phyloP scores from a whole-genome alignment of 345 rosid genomes.

The Populus simonii region DNA sequence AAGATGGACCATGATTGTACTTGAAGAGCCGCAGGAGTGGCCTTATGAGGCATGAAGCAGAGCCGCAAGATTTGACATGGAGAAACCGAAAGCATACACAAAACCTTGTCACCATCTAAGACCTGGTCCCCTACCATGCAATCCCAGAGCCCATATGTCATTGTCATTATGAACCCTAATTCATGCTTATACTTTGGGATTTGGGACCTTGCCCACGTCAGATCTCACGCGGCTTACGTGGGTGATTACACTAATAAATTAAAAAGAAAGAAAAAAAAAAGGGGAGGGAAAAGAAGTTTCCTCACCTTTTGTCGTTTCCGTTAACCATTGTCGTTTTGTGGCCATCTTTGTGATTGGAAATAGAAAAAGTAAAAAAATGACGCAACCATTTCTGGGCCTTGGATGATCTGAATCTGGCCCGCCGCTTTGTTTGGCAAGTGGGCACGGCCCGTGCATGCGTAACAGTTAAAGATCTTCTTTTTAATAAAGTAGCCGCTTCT shows the following conservation, averaged over 20 bases:
- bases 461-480: slow-evolving; percentile 1
- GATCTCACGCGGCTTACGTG: slow-evolving; percentile 36
- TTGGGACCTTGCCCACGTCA: slow-evolving; percentile 16
- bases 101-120: neutral
- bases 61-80: neutral
- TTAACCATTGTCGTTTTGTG: neutral
- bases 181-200: neutral
- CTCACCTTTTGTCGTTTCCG: neutral
- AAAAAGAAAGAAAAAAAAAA: neutral
- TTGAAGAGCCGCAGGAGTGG: neutral
- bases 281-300: neutral
- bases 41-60: neutral
- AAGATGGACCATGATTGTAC: slow-evolving; percentile 13
- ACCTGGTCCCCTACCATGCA: neutral
- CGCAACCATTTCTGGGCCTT: slow-evolving; percentile 17
- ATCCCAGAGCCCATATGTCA: neutral
- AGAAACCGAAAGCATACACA: neutral
- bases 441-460: slow-evolving; percentile 44
- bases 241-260: neutral
- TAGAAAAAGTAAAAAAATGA: neutral
- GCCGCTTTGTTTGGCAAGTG: slow-evolving; percentile 24
- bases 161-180: neutral
- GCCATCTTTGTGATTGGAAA: neutral
- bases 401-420: slow-evolving; percentile 15
- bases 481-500: neutral